phyloP scores from a whole-genome alignment of 305 asterid genomes.

The Fraxinus nigra region DNA sequence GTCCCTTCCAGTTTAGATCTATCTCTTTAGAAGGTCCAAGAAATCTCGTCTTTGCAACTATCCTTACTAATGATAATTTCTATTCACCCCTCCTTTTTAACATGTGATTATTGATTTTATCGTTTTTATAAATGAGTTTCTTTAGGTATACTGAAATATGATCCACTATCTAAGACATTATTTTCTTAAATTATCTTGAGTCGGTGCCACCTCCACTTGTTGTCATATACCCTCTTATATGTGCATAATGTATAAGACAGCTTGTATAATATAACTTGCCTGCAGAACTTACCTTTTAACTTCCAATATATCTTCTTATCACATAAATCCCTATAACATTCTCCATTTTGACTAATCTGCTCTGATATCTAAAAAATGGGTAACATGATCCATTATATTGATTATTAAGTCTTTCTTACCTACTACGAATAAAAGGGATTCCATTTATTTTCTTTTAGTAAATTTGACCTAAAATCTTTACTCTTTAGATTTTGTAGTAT shows the following conservation, averaged over 20 bases:
- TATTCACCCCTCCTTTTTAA: background rate
- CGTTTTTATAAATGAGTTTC: background rate
- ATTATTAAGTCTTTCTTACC: background rate
- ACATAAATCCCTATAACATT: background rate
- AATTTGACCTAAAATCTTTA: background rate
- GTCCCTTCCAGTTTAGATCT: background rate
- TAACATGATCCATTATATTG: background rate
- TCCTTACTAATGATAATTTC: background rate
- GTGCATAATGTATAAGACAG: background rate
- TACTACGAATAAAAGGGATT: background rate
- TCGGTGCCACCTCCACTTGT: background rate
- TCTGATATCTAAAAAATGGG: background rate
- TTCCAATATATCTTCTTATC: background rate
- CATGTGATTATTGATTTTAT: background rate
- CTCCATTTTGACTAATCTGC: background rate
- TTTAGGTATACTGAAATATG: background rate
- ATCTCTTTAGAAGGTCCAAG: background rate
- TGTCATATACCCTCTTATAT: background rate
- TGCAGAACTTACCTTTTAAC: background rate
- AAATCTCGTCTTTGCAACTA: background rate
- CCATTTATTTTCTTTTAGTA: background rate
- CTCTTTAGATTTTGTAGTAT: background rate
- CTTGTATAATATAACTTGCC: background rate
- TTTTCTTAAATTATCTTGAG: background rate
- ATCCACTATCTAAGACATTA: background rate